phyloP scores from a whole-genome alignment of 768 basidiomycete species.

The Atractiella rhizophila region DNA sequence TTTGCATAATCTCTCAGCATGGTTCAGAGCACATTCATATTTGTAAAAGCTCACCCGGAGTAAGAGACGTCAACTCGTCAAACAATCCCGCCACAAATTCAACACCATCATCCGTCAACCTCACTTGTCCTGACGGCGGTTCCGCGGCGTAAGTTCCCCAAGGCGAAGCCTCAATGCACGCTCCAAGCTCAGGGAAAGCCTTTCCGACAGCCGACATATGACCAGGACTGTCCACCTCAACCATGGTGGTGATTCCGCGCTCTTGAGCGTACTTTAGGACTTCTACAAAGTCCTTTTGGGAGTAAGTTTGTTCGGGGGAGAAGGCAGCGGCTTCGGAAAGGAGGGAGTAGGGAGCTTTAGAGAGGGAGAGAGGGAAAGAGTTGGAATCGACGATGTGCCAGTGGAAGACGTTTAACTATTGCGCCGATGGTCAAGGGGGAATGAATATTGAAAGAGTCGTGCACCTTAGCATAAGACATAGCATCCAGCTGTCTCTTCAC shows the following conservation, averaged over 20 bases:
- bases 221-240: slow-evolving; percentile 46
- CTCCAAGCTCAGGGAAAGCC: slow-evolving; percentile 47
- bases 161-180: slow-evolving; percentile 30
- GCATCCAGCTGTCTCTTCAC: slow-evolving; percentile 5
- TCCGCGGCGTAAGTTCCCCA: slow-evolving; percentile 22
- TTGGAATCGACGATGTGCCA: slow-evolving; percentile 64
- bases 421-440: too few species aligned
- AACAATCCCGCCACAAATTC: too few species aligned
- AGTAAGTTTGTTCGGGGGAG: slow-evolving; percentile 32
- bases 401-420: too few species aligned
- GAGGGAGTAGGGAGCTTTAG: slow-evolving; percentile 39
- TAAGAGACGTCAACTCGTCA: too few species aligned
- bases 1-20: too few species aligned
- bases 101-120: too few species aligned
- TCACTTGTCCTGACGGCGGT: too few species aligned
- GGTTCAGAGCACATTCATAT: too few species aligned
- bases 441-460: too few species aligned
- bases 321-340: slow-evolving; percentile 38
- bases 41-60: too few species aligned
- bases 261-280: slow-evolving; percentile 43
- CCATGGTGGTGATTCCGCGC: slow-evolving; percentile 48
- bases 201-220: slow-evolving; percentile 42
- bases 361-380: slow-evolving; percentile 42
- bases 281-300: slow-evolving; percentile 30
- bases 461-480: background rate